Evolutionary conservation across 2,329 filamentous ascomycete genomes (phyloP).

Genomic region (Periconia digitata): DNA sequence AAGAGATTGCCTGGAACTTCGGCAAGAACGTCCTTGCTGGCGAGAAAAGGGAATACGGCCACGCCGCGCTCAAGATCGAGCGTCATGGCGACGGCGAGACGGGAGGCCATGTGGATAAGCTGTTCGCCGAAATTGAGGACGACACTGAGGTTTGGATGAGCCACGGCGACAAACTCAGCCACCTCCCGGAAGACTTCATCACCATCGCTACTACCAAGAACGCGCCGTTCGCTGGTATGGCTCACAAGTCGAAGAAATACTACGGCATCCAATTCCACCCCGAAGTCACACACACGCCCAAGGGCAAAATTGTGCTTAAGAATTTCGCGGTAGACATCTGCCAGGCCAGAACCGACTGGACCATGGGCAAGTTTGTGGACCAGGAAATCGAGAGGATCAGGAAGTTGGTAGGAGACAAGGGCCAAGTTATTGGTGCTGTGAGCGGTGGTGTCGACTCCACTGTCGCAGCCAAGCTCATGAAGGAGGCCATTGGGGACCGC

Average conservation of each 20-base stretch:
- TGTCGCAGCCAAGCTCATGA: conserved; percentile 83
- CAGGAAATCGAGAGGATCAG: conserved; percentile 81
- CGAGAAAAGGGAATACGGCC: conserved; percentile 70
- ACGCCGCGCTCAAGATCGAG: conserved; percentile 66
- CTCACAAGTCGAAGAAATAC: conserved; percentile 68
- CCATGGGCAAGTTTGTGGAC: conserved; percentile 80
- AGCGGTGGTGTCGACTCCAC: conserved; percentile 88
- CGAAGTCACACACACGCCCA: conserved; percentile 73
- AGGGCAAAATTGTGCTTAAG: conserved; percentile 68
- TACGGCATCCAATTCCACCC: conserved; percentile 91
- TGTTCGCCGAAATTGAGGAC: conserved; percentile 76
- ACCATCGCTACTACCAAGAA: conserved; percentile 75
- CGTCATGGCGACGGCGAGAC: conserved; percentile 55
- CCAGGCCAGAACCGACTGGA: conserved; percentile 74
- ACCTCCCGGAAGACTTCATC: conserved; percentile 71
- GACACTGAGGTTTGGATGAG: conserved; percentile 79
- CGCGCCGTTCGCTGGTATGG: conserved; percentile 78
- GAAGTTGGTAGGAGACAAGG: conserved; percentile 76
- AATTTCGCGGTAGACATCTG: conserved; percentile 90
- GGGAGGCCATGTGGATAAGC: conserved; percentile 65
- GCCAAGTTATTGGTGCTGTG: conserved; percentile 79
- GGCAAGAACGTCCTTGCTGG: conserved; percentile 69
- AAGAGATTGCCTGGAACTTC: conserved; percentile 74
- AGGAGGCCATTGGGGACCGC: conserved; percentile 79
- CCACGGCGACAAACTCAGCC: conserved; percentile 81